Evolutionary conservation across 305 asterid genomes (phyloP).

Genomic region (Solanum chacoense): DNA sequence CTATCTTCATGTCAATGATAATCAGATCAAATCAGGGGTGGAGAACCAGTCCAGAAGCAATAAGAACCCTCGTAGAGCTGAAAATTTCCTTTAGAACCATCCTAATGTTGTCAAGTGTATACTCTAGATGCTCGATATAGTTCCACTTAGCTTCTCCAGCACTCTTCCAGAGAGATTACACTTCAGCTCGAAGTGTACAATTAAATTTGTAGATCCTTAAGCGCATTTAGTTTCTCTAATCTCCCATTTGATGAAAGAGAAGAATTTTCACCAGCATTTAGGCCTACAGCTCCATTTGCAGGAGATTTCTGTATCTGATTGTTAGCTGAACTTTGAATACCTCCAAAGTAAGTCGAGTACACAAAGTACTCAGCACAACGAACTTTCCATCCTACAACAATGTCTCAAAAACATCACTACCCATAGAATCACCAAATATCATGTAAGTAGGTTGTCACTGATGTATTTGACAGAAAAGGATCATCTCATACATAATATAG

Average conservation of each 20-base stretch:
- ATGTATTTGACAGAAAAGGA: not conserved
- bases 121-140: not conserved
- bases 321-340: constrained; percentile 51
- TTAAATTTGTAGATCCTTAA: constrained; percentile 48
- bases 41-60: not conserved
- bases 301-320: constrained; percentile 24
- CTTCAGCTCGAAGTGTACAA: constrained; percentile 12
- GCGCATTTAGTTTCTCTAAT: constrained; percentile 39
- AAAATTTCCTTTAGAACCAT: not conserved
- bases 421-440: not conserved
- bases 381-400: constrained; percentile 72
- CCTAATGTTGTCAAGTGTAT: not conserved
- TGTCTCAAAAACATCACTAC: not conserved
- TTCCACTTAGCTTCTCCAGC: not conserved
- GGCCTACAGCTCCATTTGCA: constrained; percentile 41
- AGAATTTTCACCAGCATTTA: constrained; percentile 14
- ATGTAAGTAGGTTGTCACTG: not conserved
- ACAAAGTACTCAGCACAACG: constrained; percentile 77
- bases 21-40: not conserved
- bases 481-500: not conserved
- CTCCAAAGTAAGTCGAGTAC: constrained; percentile 66
- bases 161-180: constrained; percentile 10
- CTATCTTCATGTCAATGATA: not conserved
- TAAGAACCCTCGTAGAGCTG: not conserved
- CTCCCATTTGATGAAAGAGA: constrained; percentile 53